Evolutionary conservation across 768 basidiomycete genomes (phyloP), one percentile per base, ranked within the genome.

Genomic region (Hygrocybe coccinea): DNA sequence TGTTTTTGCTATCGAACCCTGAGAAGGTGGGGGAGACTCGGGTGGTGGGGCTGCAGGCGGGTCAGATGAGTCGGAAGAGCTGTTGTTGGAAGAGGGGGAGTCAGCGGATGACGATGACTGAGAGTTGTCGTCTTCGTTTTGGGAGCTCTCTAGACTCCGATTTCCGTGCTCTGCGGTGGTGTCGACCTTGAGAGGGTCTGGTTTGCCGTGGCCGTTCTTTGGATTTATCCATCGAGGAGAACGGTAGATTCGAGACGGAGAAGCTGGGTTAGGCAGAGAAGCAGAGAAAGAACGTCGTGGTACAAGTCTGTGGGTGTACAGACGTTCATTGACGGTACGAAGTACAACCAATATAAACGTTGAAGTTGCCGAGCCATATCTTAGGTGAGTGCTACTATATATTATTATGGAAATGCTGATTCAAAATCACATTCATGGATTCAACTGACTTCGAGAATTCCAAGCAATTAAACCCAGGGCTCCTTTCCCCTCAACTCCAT

Each of bases 1-100:
- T 89, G 90, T n/a, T 61, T 90, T 91, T 3, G 91, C 85, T 61
- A 91, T 87, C 19, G 87, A 79, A 60, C 59, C 76, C 59, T 64
- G 76, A 21, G 60, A 62, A 4, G 72, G 64, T 33, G 63, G 63
- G 21, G 65, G 67, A 50, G 67, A 66, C 25, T 61, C 65, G 14
- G 68, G 66, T 12, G 71, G 68, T 22, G 69, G 59, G 11, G 63
- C 59, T 15, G 60, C 52, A 6, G 55, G 41, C 8, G 53, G 37
- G 50, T 79, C 77, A 29, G 50, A 19, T 17, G 50, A 33, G 35
- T 36, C 45, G 11, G 54, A 25, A 2, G 56, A 53, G 36, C 46
- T 43, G 51, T 62, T 65, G 52, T 56, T 63, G 4, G 72, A 69
- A 3, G 71, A 67, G 0, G 69, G 55, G 0, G 72, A 60, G 22